These are phyloP conservation scores for Populus hybrid DNA, from an alignment of 441 rosid species.

Conservation along the genomic window DNA sequence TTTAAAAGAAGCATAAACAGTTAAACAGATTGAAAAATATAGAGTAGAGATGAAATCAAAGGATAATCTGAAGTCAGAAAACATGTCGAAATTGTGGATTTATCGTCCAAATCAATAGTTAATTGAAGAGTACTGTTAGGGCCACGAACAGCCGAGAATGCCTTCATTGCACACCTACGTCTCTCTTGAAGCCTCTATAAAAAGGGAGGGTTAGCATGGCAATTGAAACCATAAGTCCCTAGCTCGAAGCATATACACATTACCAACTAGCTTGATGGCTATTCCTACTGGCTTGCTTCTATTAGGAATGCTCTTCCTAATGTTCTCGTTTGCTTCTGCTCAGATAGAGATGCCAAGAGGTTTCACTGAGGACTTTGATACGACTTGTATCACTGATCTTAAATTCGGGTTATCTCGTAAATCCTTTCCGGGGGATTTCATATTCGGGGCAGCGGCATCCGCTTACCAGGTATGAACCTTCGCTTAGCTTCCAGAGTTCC, in stretches of 20 bases:
- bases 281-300: not conserved
- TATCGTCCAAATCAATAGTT: too few relatives aligned
- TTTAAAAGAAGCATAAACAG: too few relatives aligned
- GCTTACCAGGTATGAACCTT: not conserved
- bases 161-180: not conserved
- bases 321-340: not conserved
- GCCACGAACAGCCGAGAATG: not conserved
- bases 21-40: too few relatives aligned
- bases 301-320: not conserved
- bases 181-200: not conserved
- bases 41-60: too few relatives aligned
- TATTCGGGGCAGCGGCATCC: not conserved
- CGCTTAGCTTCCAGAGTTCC: too few relatives aligned
- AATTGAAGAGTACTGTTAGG: not conserved
- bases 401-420: not conserved
- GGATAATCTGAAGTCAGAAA: too few relatives aligned
- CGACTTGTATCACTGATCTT: not conserved
- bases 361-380: not conserved
- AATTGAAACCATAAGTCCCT: not conserved
- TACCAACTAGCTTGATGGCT: not conserved
- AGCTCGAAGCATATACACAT: not conserved
- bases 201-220: not conserved
- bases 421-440: not conserved
- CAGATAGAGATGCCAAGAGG: not conserved
- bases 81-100: too few relatives aligned